A percentile compares a stretch with the other conserved stretches of the same genome.
Evolutionary conservation across 306 rosid species (phyloP).

Genomic region (Inga laurina): DNA sequence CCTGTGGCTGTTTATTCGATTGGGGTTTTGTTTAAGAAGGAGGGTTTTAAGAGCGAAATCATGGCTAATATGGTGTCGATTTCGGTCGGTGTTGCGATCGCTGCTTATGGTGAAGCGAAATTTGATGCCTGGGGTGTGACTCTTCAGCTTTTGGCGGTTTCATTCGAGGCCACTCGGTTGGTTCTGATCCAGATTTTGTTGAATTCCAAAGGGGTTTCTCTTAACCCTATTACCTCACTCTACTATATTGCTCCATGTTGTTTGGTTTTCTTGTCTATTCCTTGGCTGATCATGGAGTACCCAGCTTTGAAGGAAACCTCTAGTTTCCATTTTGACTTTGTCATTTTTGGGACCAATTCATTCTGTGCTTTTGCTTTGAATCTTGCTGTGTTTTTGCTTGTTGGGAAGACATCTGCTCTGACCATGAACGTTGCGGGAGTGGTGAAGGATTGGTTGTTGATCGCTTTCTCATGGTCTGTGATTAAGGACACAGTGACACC

Average conservation of each 20-base stretch:
- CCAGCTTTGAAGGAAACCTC: slow-evolving; percentile 59
- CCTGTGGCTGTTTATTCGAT: slow-evolving; percentile 72
- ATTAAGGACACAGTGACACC: slow-evolving; percentile 70
- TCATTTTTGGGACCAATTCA: slow-evolving; percentile 63
- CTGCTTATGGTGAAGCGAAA: slow-evolving; percentile 68
- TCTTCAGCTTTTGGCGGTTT: slow-evolving; percentile 60
- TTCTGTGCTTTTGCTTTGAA: slow-evolving; percentile 69
- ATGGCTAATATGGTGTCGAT: slow-evolving; percentile 70
- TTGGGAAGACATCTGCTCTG: slow-evolving; percentile 74
- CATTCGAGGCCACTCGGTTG: slow-evolving; percentile 62
- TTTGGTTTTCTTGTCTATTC: slow-evolving; percentile 54
- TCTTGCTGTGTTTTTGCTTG: slow-evolving; percentile 72
- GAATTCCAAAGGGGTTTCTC: slow-evolving; percentile 56
- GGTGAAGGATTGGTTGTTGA: slow-evolving; percentile 73
- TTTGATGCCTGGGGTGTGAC: slow-evolving; percentile 57
- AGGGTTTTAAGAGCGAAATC: slow-evolving; percentile 46
- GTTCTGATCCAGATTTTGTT: slow-evolving; percentile 67
- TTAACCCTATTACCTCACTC: slow-evolving; percentile 68
- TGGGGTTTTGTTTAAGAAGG: slow-evolving; percentile 54
- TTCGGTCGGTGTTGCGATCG: slow-evolving; percentile 61
- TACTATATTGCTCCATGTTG: slow-evolving; percentile 75
- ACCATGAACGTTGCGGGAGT: slow-evolving; percentile 82
- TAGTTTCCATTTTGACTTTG: slow-evolving; percentile 56
- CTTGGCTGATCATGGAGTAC: slow-evolving; percentile 61
- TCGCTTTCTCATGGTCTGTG: slow-evolving; percentile 79